Conservation (phyloP, 78 protist species). For the Dictyostelium discoideum region dicty_2.7 NC_007088.5:7861001-7861500, state of each 20-base stretch:
- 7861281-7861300: background rate
- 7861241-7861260: constrained; percentile 53
- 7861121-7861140: background rate
- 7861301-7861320: background rate
- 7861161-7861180: background rate
- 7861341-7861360: background rate
- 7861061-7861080: background rate
- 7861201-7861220: constrained; percentile 4
- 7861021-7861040: background rate
- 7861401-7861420: constrained; percentile 15
- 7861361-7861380: constrained; percentile 59
- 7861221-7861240: constrained; percentile 7
- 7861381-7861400: constrained; percentile 63
- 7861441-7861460: constrained; percentile 22
- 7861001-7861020: background rate
- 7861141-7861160: background rate
- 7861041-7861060: background rate
- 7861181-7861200: background rate
- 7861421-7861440: constrained; percentile 61
- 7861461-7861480: constrained; percentile 43
- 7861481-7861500: constrained; percentile 20
- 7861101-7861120: background rate
- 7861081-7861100: background rate
- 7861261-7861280: constrained; percentile 8
- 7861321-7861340: background rate